Evolutionary conservation across 192 early-diverging fungal genomes (phyloP).

Genomic region (Coemansia umbellata): DNA sequence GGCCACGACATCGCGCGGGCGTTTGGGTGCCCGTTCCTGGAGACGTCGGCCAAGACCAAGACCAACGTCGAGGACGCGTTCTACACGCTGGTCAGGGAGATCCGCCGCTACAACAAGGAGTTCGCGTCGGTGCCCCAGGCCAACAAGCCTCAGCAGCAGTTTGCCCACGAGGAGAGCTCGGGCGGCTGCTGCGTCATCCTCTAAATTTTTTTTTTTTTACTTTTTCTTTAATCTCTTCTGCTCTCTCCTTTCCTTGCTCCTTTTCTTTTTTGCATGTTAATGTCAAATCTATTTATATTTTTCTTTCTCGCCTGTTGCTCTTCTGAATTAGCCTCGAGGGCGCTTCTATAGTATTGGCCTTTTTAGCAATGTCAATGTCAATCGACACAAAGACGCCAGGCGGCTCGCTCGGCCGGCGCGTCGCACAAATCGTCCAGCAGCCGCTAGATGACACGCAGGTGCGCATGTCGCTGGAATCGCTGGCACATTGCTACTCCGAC

Average conservation of each 20-base stretch:
- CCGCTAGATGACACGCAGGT: constrained; percentile 23
- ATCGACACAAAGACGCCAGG: no score
- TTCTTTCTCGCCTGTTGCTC: background rate
- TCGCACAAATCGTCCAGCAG: constrained; percentile 24
- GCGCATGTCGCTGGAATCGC: constrained; percentile 18
- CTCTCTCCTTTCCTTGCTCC: background rate
- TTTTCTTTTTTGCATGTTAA: constrained; percentile 1
- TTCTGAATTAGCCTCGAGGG: no score
- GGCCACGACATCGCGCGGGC: constrained; percentile 73
- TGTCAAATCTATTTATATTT: background rate
- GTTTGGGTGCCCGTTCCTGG: constrained; percentile 78
- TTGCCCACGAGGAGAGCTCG: constrained; percentile 17
- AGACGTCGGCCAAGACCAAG: constrained; percentile 83
- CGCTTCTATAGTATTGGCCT: no score
- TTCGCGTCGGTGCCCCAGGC: constrained; percentile 48
- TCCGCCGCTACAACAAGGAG: constrained; percentile 77
- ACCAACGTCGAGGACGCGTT: constrained; percentile 93
- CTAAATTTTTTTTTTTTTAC: constrained; percentile 25
- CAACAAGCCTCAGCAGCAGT: constrained; percentile 11
- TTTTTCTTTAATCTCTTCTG: background rate
- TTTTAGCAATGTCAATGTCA: no score
- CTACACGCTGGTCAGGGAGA: constrained; percentile 80
- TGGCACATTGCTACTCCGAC: constrained; percentile 18
- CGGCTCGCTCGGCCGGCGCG: constrained; percentile 36
- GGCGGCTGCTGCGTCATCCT: constrained; percentile 61